A percentile compares a stretch with the other conserved stretches of the same genome.
phyloP scores from a whole-genome alignment of 176 grass and related monocot species.

The Oryza meyeriana region DNA sequence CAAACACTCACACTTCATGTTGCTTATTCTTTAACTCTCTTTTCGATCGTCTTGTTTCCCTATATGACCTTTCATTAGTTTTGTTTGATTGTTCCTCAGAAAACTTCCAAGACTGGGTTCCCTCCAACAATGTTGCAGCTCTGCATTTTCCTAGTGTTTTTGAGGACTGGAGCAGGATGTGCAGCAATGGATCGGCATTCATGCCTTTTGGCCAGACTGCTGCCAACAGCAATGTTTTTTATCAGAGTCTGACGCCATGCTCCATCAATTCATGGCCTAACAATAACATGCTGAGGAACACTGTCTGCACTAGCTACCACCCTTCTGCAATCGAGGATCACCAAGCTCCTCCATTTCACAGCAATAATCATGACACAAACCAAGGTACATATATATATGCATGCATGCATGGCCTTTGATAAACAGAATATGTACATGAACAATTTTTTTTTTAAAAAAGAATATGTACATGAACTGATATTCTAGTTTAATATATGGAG shows the following conservation, averaged over 20 bases:
- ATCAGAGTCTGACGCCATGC: slow-evolving; percentile 30
- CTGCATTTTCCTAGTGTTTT: slow-evolving; percentile 7
- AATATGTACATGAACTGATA: too few relatives aligned
- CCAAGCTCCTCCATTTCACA: slow-evolving; percentile 23
- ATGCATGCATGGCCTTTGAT: background rate
- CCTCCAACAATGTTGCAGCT: background rate
- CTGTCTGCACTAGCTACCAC: background rate
- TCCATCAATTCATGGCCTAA: slow-evolving; percentile 12
- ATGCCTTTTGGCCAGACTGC: slow-evolving; percentile 12
- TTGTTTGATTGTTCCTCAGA: slow-evolving; percentile 15
- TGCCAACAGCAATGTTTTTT: slow-evolving; percentile 16
- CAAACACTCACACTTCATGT: background rate
- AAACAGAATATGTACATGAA: background rate
- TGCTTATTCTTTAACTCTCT: background rate
- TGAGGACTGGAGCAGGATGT: slow-evolving; percentile 17
- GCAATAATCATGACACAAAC: slow-evolving; percentile 8
- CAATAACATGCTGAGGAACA: slow-evolving; percentile 22
- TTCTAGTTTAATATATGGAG: too few relatives aligned
- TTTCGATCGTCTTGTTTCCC: background rate
- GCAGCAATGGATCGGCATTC: background rate
- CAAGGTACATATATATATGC: slow-evolving; percentile 29
- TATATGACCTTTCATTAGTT: background rate
- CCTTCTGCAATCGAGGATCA: background rate
- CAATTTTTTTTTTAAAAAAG: too few relatives aligned
- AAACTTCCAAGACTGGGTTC: slow-evolving; percentile 22